A percentile compares a stretch with the other conserved stretches of the same genome.
Evolutionary conservation across 208 protist species (phyloP).

Genomic region (Crithidia acanthocephali): DNA sequence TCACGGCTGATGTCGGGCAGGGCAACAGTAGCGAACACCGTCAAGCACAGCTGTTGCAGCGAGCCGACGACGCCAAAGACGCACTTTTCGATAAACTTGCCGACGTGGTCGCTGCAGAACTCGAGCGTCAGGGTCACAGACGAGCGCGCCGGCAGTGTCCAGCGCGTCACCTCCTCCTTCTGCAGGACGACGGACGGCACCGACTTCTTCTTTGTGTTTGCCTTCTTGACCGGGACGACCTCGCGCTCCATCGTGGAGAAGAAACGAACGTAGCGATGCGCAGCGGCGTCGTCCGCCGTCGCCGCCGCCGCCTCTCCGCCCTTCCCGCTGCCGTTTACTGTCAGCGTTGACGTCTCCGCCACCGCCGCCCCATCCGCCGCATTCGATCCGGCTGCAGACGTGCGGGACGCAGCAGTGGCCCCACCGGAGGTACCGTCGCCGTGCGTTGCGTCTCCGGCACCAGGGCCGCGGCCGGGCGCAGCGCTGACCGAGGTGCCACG

Average conservation of each 20-base stretch:
- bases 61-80: conserved; percentile 87
- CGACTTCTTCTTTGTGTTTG: conserved; percentile 31
- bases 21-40: conserved; percentile 46
- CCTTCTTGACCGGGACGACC: conserved; percentile 49
- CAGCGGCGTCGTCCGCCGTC: neutral
- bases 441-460: neutral
- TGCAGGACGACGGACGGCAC: conserved; percentile 28
- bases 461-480: neutral
- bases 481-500: neutral
- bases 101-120: conserved; percentile 78
- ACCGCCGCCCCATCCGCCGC: neutral
- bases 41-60: conserved; percentile 62
- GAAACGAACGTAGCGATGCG: conserved; percentile 62
- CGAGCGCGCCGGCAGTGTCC: conserved; percentile 76
- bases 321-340: neutral
- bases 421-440: neutral
- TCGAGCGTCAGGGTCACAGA: conserved; percentile 72
- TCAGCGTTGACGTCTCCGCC: neutral
- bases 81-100: conserved; percentile 39
- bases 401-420: no score
- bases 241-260: conserved; percentile 77
- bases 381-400: no score
- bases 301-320: neutral
- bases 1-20: conserved; percentile 91
- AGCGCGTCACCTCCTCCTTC: conserved; percentile 80